Evolutionary conservation across 2,329 filamentous ascomycete species (phyloP), one percentile per base, ranked within the genome.

Genomic region (Aureobasidium sp.): DNA sequence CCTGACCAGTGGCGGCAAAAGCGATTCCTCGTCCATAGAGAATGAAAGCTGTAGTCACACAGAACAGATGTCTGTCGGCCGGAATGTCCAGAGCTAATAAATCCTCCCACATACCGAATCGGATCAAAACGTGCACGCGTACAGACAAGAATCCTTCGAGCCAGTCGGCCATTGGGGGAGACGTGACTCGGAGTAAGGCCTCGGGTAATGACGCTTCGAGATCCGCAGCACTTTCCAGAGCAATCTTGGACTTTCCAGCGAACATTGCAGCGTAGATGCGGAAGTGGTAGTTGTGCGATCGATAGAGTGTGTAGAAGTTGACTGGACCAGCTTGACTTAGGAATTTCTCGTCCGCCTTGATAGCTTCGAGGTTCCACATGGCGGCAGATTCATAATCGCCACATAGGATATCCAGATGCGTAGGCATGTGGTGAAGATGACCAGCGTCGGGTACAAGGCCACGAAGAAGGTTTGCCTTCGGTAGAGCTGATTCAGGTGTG

Each of bases 231-330:
- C 87, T 86, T 0, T 87, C 80, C 1, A 91, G 71, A 0, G 87
- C 86, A 12, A 86, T 76, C 27, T 75, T 70, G 1, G 79, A 87
- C 69, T 87, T 83, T 0, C 86, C 89, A 0, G 87, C 83, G 66
- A 92, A 88, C 88, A 92, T 90, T 62, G 88, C 88, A 0, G 86
- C 86, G 70, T 92, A 92, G 55, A 91, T 82, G 2, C 84, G 81
- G 65, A 89, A 91, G 69, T 92, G 89, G 67, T 86, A 87, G 69
- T 92, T 80, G 70, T 93, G 89, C 55, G 83, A 82, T 15, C 89
- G 82, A 70, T 92, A 93, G 5, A 91, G 80, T 0, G 86, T 87
- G 74, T 92, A 93, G 70, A 92, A 91, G 70, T 88, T 88, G 64
- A 84, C 71, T 0, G 84, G 77, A 0, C 88, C 87, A 8, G 81